Evolutionary conservation across 495 filamentous ascomycete genomes (phyloP), one percentile per base, ranked within the genome.

Genomic region (Aspergillus olivimuriae): DNA sequence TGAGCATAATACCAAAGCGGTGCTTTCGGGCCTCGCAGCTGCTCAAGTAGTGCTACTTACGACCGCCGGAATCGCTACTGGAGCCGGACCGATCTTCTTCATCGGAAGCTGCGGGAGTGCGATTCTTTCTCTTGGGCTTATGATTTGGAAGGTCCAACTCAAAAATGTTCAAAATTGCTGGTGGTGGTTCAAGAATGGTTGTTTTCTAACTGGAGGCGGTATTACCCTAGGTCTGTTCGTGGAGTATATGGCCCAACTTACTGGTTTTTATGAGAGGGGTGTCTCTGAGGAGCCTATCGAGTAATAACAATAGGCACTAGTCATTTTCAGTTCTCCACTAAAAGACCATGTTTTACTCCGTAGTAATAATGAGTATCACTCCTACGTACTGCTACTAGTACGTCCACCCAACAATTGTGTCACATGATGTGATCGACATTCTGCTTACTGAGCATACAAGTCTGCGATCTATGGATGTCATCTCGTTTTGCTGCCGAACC

Each of bases 181-280:
- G 89, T 90, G 87, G 84, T 98, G 94, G 94, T 98, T 98, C 53
- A 80, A 73, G 52, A 81, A 83, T 52, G 85, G 84, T 17, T 81
- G 77, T 41, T 76, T 78, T 62, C 62, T 84, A 38, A 84, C 80
- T 17, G 84, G 85, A 12, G 84, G 84, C 22, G 80, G 72, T 1
- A 80, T 88, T 47, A 66, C 77, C 5, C 41, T 76, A 38, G 83
- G 84, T 5, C 54, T 87, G 46, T 41, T 76, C n/a, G 72, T 67
- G 2, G 84, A 88, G 45, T 88, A 87, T 63, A 21, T 72, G 32
- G 62, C 65, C 2, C 61, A 63, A 40, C 53, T 48, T 31, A 50
- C 51, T 33, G 62, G 56, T 14, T 46, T 60, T 46, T 68, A 66
- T 49, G 50, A 56, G 42, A 43, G 28, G 31, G 43, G 34, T 33